Evolutionary conservation across 2,329 filamentous ascomycete species (phyloP), one percentile per base, ranked within the genome.

Genomic region (Madurella fahalii): DNA sequence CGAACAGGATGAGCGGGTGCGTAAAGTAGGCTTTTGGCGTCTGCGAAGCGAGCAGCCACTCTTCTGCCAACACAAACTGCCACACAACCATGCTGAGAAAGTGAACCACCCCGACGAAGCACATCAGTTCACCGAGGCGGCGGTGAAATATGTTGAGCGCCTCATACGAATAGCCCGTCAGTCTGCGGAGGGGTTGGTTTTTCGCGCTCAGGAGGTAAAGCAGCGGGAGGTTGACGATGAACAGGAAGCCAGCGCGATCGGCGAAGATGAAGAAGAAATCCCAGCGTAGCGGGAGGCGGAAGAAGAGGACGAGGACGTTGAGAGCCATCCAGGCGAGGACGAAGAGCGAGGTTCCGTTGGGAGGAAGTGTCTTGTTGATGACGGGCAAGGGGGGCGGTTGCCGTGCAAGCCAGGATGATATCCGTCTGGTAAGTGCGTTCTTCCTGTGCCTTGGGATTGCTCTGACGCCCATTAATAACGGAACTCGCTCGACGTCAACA

Each of bases 131-230:
- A 20, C 84, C 83, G 1, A 86, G 73, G 4, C 83, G 75, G 37
- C 84, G 79, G 64, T 87, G 84, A 52, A 86, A 77, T 44, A 87
- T 79, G 64, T 87, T 86, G 41, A 87, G 71, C 5, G 80, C 77
- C 67, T 87, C 84, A 63, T 87, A 87, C 0, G 83, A 86, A 58
- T 79, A 77, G 4, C 84, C 83, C 0, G 83, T 86, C 16, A 87
- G 69, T 2, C 74, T 61, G 54, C 80, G 79, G 34, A 87, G 64
- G 0, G 84, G 84, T 58, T 86, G 83, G 56, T 83, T 87, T 66
- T 87, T 88, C 32, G 85, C 84, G 2, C 81, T 78, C 3, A 87
- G 72, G 4, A 87, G 71, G 65, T 87, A 87, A 2, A 87, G 72
- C 4, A 78, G 65, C 0, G 76, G 76, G 1, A 79, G 67, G 61